Evolutionary conservation across 2,329 filamentous ascomycete species (phyloP).

Genomic region (Aspergillus vadensis): DNA sequence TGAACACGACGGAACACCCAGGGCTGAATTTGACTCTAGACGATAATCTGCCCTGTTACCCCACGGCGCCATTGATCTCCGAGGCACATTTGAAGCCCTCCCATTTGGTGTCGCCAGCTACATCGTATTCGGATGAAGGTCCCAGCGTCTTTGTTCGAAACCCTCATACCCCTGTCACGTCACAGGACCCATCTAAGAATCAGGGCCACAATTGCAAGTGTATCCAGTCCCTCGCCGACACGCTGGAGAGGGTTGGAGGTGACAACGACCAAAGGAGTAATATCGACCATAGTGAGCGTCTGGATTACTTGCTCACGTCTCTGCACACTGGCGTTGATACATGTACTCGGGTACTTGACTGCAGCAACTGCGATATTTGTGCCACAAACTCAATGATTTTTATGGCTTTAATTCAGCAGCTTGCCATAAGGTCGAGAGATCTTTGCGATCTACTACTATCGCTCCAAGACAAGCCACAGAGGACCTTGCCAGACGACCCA

Average conservation of each 20-base stretch:
- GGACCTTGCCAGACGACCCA: background rate
- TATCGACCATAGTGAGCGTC: background rate
- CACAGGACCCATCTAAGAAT: background rate
- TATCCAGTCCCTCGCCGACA: conserved; percentile 1
- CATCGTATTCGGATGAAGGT: background rate
- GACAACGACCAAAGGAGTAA: background rate
- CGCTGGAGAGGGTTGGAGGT: background rate
- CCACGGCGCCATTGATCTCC: background rate
- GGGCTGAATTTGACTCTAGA: background rate
- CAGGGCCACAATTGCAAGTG: background rate
- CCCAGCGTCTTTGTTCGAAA: background rate
- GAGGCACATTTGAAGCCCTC: background rate
- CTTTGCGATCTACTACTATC: background rate
- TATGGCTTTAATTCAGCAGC: background rate
- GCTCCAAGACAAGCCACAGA: background rate
- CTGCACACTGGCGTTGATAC: conserved; percentile 1
- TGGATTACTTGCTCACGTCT: background rate
- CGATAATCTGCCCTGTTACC: background rate
- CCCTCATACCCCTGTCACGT: background rate
- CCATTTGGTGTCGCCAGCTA: background rate
- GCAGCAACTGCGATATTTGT: background rate
- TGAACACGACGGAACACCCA: background rate
- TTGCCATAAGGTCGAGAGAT: background rate
- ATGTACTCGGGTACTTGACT: background rate
- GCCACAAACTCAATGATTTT: conserved; percentile 1